Evolutionary conservation across 148 eudicot species (phyloP).

Genomic region (Camellia granthamiana): DNA sequence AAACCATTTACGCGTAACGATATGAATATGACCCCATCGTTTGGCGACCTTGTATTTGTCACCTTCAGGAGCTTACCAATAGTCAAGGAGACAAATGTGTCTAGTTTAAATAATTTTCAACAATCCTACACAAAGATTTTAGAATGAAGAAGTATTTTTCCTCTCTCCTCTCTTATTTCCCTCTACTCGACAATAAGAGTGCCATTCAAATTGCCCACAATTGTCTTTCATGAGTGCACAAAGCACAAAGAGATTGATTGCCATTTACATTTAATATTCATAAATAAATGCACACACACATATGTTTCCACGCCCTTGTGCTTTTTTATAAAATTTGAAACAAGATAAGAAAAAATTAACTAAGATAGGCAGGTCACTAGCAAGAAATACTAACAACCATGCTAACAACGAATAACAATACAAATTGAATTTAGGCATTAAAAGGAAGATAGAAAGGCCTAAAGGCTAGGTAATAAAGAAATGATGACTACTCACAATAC

Average conservation of each 20-base stretch:
- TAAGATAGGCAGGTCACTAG: background rate
- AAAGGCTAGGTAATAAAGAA: background rate
- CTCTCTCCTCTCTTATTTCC: too few species aligned
- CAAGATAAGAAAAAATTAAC: too few species aligned
- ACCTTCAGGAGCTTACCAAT: slow-evolving; percentile 80
- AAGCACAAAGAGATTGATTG: too few species aligned
- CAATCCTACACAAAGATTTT: background rate
- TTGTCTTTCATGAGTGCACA: too few species aligned
- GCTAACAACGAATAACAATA: background rate
- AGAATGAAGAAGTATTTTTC: background rate
- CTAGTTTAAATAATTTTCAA: background rate
- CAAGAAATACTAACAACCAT: background rate
- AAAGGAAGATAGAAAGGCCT: background rate
- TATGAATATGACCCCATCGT: slow-evolving; percentile 75
- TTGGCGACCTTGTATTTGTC: slow-evolving; percentile 93
- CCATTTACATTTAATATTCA: too few species aligned
- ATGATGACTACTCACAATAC: background rate
- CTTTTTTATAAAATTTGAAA: too few species aligned
- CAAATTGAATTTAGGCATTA: background rate
- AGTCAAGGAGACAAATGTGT: slow-evolving; percentile 53
- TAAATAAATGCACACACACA: too few species aligned
- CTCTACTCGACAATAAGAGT: too few species aligned
- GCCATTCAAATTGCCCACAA: too few species aligned
- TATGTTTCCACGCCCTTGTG: too few species aligned
- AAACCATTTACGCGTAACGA: slow-evolving; percentile 80